These are phyloP conservation scores for Yamadazyma sp. DNA, from an alignment of 1,139 yeast species.

Conservation along the genomic window DNA sequence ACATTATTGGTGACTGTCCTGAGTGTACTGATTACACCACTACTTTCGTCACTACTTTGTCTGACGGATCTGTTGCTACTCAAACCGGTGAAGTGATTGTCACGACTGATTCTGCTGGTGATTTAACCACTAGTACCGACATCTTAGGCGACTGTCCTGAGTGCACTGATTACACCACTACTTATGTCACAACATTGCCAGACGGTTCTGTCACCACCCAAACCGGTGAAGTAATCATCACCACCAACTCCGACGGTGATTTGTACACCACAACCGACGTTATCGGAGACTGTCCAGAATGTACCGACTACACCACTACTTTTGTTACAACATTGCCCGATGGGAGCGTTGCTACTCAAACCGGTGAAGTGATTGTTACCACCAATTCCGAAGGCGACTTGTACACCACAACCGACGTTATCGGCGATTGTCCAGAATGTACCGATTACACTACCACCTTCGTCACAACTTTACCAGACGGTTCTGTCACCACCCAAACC, in stretches of 20 bases:
- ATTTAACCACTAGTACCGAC: conserved; percentile 8
- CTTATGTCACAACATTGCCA: conserved; percentile 8
- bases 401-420: neutral
- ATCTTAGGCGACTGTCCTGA: conserved; percentile 9
- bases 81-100: conserved; percentile 9
- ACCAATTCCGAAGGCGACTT: conserved; percentile 2
- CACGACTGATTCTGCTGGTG: conserved; percentile 11
- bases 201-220: conserved; percentile 10
- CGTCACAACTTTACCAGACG: conserved; percentile 14
- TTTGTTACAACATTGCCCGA: conserved; percentile 12
- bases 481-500: conserved; percentile 11
- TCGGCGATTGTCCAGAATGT: conserved; percentile 6
- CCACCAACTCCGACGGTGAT: conserved; percentile 10
- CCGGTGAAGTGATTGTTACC: conserved; percentile 11
- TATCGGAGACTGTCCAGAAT: conserved; percentile 5
- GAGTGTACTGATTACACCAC: conserved; percentile 13
- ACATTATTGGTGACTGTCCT: conserved; percentile 9
- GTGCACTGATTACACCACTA: conserved; percentile 12
- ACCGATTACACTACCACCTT: conserved; percentile 5
- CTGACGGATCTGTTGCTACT: conserved; percentile 9
- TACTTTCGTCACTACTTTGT: conserved; percentile 9
- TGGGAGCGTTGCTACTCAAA: conserved; percentile 13
- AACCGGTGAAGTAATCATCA: conserved; percentile 8
- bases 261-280: conserved; percentile 8
- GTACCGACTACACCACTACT: conserved; percentile 4